Conservation (phyloP, 2,329 filamentous ascomycete genomes). For the Pseudogymnoascus sp. region DNA sequence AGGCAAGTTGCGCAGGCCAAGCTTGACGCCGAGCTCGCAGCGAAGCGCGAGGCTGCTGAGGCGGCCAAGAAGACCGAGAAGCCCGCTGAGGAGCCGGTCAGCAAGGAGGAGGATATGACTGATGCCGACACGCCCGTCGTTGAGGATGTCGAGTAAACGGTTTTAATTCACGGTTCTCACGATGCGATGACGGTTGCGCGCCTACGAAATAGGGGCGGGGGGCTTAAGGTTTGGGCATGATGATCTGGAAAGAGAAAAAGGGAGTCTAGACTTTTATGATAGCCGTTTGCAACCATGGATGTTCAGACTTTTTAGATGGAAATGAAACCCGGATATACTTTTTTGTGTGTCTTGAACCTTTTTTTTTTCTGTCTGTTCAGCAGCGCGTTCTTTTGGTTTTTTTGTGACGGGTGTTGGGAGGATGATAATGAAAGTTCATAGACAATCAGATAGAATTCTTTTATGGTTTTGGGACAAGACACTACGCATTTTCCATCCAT, state of each 20-base stretch:
- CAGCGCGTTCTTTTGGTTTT: neutral
- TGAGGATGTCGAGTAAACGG: constrained; percentile 31
- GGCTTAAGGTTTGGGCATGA: neutral
- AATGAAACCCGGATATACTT: constrained; percentile 9
- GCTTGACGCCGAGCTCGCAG: constrained; percentile 68
- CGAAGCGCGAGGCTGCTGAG: constrained; percentile 41
- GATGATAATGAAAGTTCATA: constrained; percentile 1
- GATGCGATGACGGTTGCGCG: constrained; percentile 8
- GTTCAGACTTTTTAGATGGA: constrained; percentile 9
- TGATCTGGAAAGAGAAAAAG: neutral
- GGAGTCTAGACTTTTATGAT: neutral
- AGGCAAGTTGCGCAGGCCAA: constrained; percentile 70
- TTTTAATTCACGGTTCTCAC: constrained; percentile 5
- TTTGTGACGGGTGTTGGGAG: neutral
- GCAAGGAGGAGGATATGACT: constrained; percentile 55
- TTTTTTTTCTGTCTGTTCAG: neutral
- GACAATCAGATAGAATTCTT: constrained; percentile 3
- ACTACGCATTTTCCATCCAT: neutral
- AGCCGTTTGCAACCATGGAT: constrained; percentile 9
- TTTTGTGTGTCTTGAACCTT: neutral
- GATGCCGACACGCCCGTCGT: constrained; percentile 49
- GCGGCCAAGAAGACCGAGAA: constrained; percentile 46
- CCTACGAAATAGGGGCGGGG: neutral
- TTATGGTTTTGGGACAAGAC: neutral
- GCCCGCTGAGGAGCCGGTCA: constrained; percentile 30